Evolutionary conservation across 1,284 basidiomycete genomes (phyloP).

Genomic region (Psilocybe mexicana): DNA sequence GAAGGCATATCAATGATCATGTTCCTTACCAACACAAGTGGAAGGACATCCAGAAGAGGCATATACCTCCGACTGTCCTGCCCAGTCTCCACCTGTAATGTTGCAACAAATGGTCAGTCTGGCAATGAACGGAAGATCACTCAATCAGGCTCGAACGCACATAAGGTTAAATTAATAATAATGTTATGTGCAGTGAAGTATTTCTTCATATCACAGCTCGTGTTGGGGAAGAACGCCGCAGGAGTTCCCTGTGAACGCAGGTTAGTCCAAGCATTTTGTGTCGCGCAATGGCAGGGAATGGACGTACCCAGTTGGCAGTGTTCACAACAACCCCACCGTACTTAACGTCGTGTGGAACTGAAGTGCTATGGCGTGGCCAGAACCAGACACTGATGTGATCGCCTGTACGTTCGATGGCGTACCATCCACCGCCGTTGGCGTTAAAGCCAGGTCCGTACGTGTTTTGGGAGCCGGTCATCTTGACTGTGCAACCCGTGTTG

Average conservation of each 20-base stretch:
- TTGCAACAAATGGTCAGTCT: constrained; percentile 28
- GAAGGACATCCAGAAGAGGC: constrained; percentile 48
- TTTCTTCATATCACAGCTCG: constrained; percentile 35
- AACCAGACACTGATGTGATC: constrained; percentile 43
- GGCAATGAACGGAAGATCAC: constrained; percentile 14
- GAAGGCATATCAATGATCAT: not conserved
- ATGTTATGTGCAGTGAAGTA: constrained; percentile 43
- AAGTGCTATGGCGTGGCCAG: constrained; percentile 26
- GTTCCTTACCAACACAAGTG: constrained; percentile 46
- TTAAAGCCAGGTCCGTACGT: constrained; percentile 65
- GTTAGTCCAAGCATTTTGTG: not conserved
- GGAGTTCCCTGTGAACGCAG: constrained; percentile 48
- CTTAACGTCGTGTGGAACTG: constrained; percentile 40
- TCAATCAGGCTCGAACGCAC: constrained; percentile 17
- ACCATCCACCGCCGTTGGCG: constrained; percentile 59
- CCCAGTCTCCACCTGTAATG: constrained; percentile 47
- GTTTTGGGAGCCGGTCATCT: constrained; percentile 36
- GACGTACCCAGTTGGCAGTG: constrained; percentile 47
- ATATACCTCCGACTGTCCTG: constrained; percentile 44
- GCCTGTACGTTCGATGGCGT: constrained; percentile 51
- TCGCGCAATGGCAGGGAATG: not conserved
- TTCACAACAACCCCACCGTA: constrained; percentile 40
- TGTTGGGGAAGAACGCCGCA: constrained; percentile 57
- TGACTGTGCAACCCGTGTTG: constrained; percentile 67
- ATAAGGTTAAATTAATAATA: constrained; percentile 42